A percentile compares a stretch with the other conserved stretches of the same genome.
These are phyloP conservation scores for Fusarium sp. DNA, from an alignment of 2,329 filamentous ascomycete species.

Conservation along the genomic window DNA sequence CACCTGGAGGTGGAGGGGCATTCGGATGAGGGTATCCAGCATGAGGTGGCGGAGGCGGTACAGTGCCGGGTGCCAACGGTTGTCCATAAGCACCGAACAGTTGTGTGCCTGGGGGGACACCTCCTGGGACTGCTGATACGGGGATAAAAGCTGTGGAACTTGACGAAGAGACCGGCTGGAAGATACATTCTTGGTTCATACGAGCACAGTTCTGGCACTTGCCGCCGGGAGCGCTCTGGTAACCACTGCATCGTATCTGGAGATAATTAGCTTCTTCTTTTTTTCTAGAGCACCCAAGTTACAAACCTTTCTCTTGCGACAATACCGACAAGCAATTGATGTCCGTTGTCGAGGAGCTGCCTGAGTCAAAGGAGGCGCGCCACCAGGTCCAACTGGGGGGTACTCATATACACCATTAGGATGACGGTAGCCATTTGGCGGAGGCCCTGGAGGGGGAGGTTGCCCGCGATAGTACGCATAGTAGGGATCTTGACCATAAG, in stretches of 20 bases:
- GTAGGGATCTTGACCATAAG: slow-evolving; percentile 53
- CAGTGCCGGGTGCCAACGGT: slow-evolving; percentile 58
- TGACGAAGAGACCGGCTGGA: slow-evolving; percentile 69
- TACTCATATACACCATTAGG: slow-evolving; percentile 50
- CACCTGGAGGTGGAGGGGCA: slow-evolving; percentile 54
- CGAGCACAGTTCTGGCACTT: slow-evolving; percentile 72
- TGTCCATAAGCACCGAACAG: slow-evolving; percentile 70
- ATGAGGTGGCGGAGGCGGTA: slow-evolving; percentile 46
- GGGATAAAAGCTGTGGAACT: slow-evolving; percentile 70
- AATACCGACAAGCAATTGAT: slow-evolving; percentile 71
- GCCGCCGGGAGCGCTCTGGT: slow-evolving; percentile 68
- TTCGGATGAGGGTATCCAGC: slow-evolving; percentile 43
- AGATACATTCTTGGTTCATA: slow-evolving; percentile 72
- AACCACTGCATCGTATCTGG: slow-evolving; percentile 72
- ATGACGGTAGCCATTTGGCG: slow-evolving; percentile 50
- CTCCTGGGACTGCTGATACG: slow-evolving; percentile 69
- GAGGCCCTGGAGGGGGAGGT: slow-evolving; percentile 47
- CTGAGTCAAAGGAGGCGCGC: slow-evolving; percentile 58
- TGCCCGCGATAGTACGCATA: slow-evolving; percentile 50
- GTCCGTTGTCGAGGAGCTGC: slow-evolving; percentile 69
- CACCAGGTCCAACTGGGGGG: slow-evolving; percentile 54
- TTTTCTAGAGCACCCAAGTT: not conserved
- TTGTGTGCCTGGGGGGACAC: slow-evolving; percentile 67
- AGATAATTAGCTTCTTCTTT: slow-evolving; percentile 18
- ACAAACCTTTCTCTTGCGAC: slow-evolving; percentile 70